Evolutionary conservation across 495 filamentous ascomycete genomes (phyloP).

Genomic region (Darksidea phi): DNA sequence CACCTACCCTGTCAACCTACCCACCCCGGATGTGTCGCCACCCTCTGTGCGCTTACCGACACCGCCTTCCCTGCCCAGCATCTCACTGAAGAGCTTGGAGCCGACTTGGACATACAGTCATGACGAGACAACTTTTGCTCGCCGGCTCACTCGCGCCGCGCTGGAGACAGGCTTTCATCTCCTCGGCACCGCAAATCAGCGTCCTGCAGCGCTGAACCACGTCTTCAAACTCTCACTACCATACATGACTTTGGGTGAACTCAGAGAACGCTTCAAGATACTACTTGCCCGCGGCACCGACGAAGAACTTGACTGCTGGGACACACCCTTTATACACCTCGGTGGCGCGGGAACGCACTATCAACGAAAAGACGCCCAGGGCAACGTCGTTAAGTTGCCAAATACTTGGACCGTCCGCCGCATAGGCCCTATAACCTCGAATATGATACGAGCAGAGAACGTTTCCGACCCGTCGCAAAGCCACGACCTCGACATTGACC

Average conservation of each 20-base stretch:
- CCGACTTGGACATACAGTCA: conserved; percentile 51
- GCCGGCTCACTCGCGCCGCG: conserved; percentile 65
- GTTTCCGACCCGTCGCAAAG: conserved; percentile 28
- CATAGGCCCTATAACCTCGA: conserved; percentile 34
- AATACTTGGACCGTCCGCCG: conserved; percentile 42
- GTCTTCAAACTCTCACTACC: conserved; percentile 67
- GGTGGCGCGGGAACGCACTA: conserved; percentile 71
- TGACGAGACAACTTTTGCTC: conserved; percentile 68
- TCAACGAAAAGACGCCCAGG: conserved; percentile 42
- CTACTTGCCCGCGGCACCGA: conserved; percentile 45
- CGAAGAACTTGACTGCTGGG: conserved; percentile 58
- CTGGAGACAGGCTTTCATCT: conserved; percentile 63
- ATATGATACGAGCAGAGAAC: conserved; percentile 44
- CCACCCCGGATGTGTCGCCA: conserved; percentile 17
- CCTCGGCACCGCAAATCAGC: conserved; percentile 55
- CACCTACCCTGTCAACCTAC: conserved; percentile 11
- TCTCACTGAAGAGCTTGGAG: conserved; percentile 22
- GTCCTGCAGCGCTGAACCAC: conserved; percentile 51
- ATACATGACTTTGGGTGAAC: conserved; percentile 52
- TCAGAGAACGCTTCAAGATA: conserved; percentile 48
- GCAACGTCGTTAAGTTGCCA: conserved; percentile 31
- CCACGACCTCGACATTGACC: conserved; percentile 30
- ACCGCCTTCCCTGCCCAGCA: conserved; percentile 10
- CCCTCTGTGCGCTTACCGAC: conserved; percentile 14
- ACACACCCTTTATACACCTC: conserved; percentile 63